phyloP scores from a whole-genome alignment of 441 rosid species.

The Arabidopsis lyrata region DNA sequence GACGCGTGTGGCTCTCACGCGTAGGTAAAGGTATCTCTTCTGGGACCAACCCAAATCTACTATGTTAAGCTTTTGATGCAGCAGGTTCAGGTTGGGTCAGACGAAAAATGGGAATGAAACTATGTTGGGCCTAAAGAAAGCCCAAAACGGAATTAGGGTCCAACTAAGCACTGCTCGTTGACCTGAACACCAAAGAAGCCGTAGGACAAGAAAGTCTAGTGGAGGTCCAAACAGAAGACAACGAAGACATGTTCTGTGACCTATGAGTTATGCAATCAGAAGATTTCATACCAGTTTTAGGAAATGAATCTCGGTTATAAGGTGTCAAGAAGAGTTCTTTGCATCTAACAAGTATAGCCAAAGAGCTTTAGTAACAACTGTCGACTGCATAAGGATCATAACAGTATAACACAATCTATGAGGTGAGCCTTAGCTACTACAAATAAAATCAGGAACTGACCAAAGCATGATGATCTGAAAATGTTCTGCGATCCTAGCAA shows the following conservation, averaged over 20 bases:
- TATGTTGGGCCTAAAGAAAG: constrained; percentile 9
- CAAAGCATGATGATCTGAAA: background rate
- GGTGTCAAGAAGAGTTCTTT: background rate
- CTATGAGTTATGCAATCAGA: background rate
- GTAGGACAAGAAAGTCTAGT: background rate
- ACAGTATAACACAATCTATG: background rate
- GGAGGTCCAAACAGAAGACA: background rate
- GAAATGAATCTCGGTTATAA: background rate
- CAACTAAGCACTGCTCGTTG: background rate
- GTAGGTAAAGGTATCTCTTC: constrained; percentile 20
- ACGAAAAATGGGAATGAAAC: background rate
- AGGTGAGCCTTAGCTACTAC: background rate
- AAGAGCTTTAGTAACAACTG: background rate
- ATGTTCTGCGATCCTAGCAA: background rate
- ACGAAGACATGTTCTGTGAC: background rate
- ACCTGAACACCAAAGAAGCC: background rate
- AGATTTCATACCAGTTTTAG: background rate
- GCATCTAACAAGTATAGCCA: constrained; percentile 1
- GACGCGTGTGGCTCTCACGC: constrained; percentile 24
- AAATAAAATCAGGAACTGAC: background rate
- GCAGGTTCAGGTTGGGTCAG: constrained; percentile 3
- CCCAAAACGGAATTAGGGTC: background rate
- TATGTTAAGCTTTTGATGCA: background rate
- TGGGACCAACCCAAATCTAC: constrained; percentile 8
- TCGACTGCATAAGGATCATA: background rate